Evolutionary conservation across 352 stramenopile genomes (phyloP).

Genomic region (Globisporangium emineosum): DNA sequence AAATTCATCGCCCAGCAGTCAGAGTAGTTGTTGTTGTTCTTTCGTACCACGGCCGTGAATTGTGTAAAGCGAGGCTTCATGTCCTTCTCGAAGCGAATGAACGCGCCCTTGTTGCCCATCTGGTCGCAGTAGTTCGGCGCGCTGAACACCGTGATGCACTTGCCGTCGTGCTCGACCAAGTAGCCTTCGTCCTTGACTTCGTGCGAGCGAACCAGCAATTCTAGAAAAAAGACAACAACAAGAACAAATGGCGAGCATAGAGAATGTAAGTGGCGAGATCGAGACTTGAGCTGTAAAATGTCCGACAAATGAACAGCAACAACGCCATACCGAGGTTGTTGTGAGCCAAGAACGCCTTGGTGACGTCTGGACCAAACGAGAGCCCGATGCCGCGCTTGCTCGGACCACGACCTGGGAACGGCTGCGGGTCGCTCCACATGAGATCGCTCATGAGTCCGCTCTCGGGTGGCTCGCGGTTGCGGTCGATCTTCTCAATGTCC

Average conservation of each 20-base stretch:
- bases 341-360: slow-evolving; percentile 92
- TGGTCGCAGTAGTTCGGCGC: slow-evolving; percentile 99
- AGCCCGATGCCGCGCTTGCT: slow-evolving; percentile 97
- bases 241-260: slow-evolving; percentile 7
- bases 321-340: slow-evolving; percentile 91
- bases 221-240: slow-evolving; percentile 25
- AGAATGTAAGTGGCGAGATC: neutral
- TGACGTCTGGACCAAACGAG: slow-evolving; percentile 98
- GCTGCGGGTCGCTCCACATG: slow-evolving; percentile 96
- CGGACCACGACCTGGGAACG: slow-evolving; percentile 92
- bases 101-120: slow-evolving; percentile 99
- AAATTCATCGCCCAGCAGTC: slow-evolving; percentile 10
- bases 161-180: slow-evolving; percentile 98
- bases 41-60: slow-evolving; percentile 90
- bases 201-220: slow-evolving; percentile 97
- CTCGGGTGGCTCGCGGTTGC: slow-evolving; percentile 95
- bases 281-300: neutral
- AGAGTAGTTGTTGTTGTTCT: neutral
- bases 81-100: slow-evolving; percentile 96
- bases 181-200: slow-evolving; percentile 99
- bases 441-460: slow-evolving; percentile 90
- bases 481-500: slow-evolving; percentile 95
- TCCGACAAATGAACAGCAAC: neutral
- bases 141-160: slow-evolving; percentile 99
- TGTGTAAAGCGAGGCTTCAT: slow-evolving; percentile 96